Evolutionary conservation across 371 early-diverging fungal genomes (phyloP), one percentile per base, ranked within the genome.

Genomic region (Capillidium heterosporum): DNA sequence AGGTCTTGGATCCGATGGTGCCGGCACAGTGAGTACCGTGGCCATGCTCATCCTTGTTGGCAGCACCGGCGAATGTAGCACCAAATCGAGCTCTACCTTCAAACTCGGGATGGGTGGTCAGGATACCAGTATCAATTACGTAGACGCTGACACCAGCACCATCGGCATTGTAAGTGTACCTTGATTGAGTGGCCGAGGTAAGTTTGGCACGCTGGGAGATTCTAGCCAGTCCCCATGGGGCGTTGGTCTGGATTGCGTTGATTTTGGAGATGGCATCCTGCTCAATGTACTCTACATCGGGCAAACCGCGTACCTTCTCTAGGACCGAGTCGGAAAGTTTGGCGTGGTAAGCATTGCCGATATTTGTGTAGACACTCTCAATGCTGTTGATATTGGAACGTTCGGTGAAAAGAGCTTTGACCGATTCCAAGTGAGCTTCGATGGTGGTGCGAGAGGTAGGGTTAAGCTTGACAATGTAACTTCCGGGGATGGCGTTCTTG

Each of bases 31-130:
- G n/a, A n/a, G n/a, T n/a, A n/a, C 84, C 84, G 63, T 83, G 84
- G 7, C 70, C 67, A 60, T 67, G 61, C 53, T 66, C 59, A 47
- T 64, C 71, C 15, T 50, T 60, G 61, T 59, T 61, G 31, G 42
- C 10, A 11, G 17, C 4, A 5, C 51, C 51, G 41, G 17, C 47
- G 24, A 56, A 56, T 11, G 44, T 56, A 7, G 64, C 63, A 5
- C 62, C 46, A n/a, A 61, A 58, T n/a, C 28, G 13, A 29, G 67
- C 71, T n/a, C 71, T 66, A 4, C 77, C 77, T 31, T 61, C 67
- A 63, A 82, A 75, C 50, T 82, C 81, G 0, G 31, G 32, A 55
- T 82, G 78, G 1, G 57, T 58, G n/a, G n/a, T n/a, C n/a, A n/a
- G n/a, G n/a, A n/a, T n/a, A n/a, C n/a, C n/a, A n/a, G n/a, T n/a